Conservation (phyloP, 306 rosid genomes). For the Prinsepia uniflora region DNA sequence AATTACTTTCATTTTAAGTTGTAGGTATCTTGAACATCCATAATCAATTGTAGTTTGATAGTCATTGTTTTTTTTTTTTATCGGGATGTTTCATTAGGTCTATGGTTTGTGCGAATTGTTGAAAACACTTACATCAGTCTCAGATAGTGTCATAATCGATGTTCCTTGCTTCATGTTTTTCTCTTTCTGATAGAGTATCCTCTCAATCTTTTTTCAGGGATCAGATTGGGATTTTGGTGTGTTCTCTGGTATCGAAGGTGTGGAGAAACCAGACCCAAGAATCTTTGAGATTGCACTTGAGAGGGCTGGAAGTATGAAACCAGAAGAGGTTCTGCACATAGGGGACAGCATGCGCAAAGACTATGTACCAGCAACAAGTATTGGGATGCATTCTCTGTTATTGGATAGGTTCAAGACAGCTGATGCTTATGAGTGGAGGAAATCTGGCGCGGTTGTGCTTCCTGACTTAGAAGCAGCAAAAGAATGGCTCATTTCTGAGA, state of each 20-base stretch:
- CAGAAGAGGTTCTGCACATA: constrained; percentile 65
- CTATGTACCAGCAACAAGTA: constrained; percentile 76
- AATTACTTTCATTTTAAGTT: background rate
- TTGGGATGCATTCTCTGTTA: constrained; percentile 81
- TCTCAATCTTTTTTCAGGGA: constrained; percentile 54
- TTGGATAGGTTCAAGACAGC: constrained; percentile 86
- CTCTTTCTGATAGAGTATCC: background rate
- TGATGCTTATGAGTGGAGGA: constrained; percentile 77
- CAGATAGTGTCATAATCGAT: no score
- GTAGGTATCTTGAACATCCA: background rate
- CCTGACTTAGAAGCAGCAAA: constrained; percentile 56
- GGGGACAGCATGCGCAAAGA: constrained; percentile 97
- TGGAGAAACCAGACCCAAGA: constrained; percentile 83
- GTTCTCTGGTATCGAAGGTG: constrained; percentile 88
- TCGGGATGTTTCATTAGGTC: no score
- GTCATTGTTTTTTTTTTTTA: no score
- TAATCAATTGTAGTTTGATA: no score
- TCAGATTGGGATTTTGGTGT: constrained; percentile 96
- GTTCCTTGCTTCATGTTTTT: background rate
- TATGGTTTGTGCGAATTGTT: no score
- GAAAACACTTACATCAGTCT: no score
- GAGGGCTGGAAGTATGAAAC: constrained; percentile 69
- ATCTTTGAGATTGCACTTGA: constrained; percentile 77
- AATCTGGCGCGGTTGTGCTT: constrained; percentile 73
- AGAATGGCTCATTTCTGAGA: constrained; percentile 59